Evolutionary conservation across 192 early-diverging fungal species (phyloP).

Genomic region (Rhizophagus clarus): DNA sequence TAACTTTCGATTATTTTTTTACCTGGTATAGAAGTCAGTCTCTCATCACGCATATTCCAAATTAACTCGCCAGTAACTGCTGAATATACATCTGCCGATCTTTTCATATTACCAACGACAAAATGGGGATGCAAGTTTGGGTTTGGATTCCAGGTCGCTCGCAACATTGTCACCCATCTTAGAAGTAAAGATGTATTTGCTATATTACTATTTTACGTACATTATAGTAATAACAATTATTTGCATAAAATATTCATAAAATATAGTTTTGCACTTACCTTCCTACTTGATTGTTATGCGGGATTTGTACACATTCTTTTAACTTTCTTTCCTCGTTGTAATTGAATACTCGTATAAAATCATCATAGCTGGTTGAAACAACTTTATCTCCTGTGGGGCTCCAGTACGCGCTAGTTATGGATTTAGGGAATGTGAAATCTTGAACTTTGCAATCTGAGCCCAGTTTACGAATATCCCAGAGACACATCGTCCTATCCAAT

Average conservation of each 20-base stretch:
- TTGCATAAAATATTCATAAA: no score
- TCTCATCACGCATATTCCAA: slow-evolving; percentile 48
- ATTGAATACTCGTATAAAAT: slow-evolving; percentile 57
- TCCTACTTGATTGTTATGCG: slow-evolving; percentile 66
- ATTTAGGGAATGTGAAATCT: slow-evolving; percentile 48
- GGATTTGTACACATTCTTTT: slow-evolving; percentile 42
- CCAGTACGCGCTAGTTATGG: slow-evolving; percentile 69
- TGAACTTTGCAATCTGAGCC: slow-evolving; percentile 32
- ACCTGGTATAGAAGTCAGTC: slow-evolving; percentile 43
- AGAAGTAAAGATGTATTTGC: not conserved
- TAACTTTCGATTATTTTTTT: not conserved
- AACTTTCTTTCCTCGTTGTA: slow-evolving; percentile 44
- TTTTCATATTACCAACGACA: slow-evolving; percentile 69
- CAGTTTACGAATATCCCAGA: slow-evolving; percentile 66
- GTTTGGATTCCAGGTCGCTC: slow-evolving; percentile 59
- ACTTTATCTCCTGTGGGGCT: slow-evolving; percentile 59
- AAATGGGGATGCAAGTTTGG: slow-evolving; percentile 50
- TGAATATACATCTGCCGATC: slow-evolving; percentile 61
- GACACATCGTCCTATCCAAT: slow-evolving; percentile 57
- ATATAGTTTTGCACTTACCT: slow-evolving; percentile 35
- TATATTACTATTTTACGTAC: not conserved
- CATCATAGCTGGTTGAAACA: slow-evolving; percentile 59
- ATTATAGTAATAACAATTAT: no score
- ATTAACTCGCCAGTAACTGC: slow-evolving; percentile 55
- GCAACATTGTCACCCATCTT: slow-evolving; percentile 69